Percentiles rank a stretch among this genome's conserved stretches.
These are phyloP conservation scores for Phoma sp. DNA, from an alignment of 2,329 filamentous ascomycete species.

Conservation along the genomic window DNA sequence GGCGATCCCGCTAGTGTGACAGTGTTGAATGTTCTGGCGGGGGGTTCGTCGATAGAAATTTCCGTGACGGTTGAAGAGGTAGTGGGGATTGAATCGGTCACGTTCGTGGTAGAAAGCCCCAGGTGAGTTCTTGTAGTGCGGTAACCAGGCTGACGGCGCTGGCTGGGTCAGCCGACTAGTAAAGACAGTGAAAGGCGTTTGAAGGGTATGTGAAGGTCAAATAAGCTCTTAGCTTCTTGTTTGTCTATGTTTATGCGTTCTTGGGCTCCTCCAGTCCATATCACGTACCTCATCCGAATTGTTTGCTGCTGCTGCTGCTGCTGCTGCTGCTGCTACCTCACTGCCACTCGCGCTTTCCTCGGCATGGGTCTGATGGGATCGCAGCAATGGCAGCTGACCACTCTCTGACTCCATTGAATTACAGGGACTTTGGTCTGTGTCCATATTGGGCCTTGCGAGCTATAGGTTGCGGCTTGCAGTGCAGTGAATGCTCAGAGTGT, in stretches of 20 bases:
- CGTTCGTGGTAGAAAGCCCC: not conserved
- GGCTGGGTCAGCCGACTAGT: conserved; percentile 4
- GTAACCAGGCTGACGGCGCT: conserved; percentile 12
- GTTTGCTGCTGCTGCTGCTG: not conserved
- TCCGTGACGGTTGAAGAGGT: not conserved
- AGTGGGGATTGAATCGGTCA: not conserved
- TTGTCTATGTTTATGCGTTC: no score
- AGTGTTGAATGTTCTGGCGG: not conserved
- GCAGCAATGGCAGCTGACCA: not conserved
- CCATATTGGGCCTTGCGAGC: not conserved
- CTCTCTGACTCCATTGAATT: not conserved
- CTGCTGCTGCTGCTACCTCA: conserved; percentile 17
- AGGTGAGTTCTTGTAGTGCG: conserved; percentile 7
- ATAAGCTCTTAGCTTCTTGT: no score
- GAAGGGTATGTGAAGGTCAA: no score
- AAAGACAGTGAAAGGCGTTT: no score
- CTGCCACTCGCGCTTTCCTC: conserved; percentile 7
- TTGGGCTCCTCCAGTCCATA: no score
- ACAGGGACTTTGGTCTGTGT: not conserved
- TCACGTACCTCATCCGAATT: conserved; percentile 13
- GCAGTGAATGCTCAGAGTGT: not conserved
- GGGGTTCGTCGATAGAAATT: not conserved
- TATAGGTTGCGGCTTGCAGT: not conserved
- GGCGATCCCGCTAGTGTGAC: not conserved
- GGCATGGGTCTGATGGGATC: conserved; percentile 8